These are phyloP conservation scores for Gracilaria gracilis DNA, from an alignment of 23 red algal genomes.

Conservation along the genomic window DNA sequence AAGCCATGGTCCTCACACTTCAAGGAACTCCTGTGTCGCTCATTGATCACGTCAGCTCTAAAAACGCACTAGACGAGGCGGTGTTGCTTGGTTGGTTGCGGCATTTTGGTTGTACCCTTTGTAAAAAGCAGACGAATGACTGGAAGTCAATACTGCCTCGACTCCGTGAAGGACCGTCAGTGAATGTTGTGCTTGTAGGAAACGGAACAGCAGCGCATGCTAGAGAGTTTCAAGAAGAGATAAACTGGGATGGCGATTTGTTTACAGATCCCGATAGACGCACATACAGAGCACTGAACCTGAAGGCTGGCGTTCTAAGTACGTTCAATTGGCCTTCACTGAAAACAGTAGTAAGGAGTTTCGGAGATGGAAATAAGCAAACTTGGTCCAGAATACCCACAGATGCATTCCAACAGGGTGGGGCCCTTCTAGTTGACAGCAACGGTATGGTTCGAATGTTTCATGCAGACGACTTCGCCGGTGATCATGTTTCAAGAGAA, in stretches of 20 bases:
- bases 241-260: conserved; percentile 43
- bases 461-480: conserved; percentile 63
- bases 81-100: conserved; percentile 67
- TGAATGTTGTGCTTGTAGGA: conserved; percentile 54
- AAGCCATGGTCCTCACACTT: conserved; percentile 16
- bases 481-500: conserved; percentile 61
- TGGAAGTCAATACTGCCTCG: conserved; percentile 32
- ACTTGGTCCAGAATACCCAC: conserved; percentile 50
- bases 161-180: neutral
- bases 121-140: conserved; percentile 54
- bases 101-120: conserved; percentile 68
- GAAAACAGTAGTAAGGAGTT: conserved; percentile 39
- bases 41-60: conserved; percentile 24
- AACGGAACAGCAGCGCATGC: conserved; percentile 47
- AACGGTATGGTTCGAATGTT: conserved; percentile 43
- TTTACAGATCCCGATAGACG: conserved; percentile 65
- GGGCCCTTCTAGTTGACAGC: conserved; percentile 47
- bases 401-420: conserved; percentile 68
- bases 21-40: conserved; percentile 4
- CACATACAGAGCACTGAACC: conserved; percentile 46
- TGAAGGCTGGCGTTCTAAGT: conserved; percentile 21
- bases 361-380: conserved; percentile 58
- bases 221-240: conserved; percentile 41
- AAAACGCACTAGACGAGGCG: conserved; percentile 13
- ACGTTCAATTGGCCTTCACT: conserved; percentile 40